Evolutionary conservation across 352 stramenopile genomes (phyloP).

Genomic region (Achlya hypogyna): DNA sequence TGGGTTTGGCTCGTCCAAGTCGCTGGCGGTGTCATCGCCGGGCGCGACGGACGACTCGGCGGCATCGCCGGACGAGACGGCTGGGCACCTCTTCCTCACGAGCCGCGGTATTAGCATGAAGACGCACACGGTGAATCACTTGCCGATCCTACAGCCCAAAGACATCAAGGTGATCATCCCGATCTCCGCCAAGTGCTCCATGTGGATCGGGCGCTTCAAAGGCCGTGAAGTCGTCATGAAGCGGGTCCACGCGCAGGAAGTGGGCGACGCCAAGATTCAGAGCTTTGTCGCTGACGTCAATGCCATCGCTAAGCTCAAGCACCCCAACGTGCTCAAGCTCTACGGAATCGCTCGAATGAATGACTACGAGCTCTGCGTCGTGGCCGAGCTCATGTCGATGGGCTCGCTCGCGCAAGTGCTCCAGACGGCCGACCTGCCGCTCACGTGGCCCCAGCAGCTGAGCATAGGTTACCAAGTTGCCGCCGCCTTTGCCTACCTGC

Average conservation of each 20-base stretch:
- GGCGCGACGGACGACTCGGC: not conserved
- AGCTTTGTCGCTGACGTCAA: conserved; percentile 2
- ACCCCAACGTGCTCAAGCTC: conserved; percentile 54
- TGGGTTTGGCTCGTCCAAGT: not conserved
- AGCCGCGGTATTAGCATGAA: conserved; percentile 15
- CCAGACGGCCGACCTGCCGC: conserved; percentile 35
- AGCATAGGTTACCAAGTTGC: conserved; percentile 57
- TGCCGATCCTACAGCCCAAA: not conserved
- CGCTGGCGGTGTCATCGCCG: not conserved
- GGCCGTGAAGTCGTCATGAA: conserved; percentile 10
- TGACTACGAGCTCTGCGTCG: conserved; percentile 61
- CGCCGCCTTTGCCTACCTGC: conserved; percentile 49
- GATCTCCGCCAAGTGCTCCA: not conserved
- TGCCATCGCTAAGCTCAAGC: conserved; percentile 35
- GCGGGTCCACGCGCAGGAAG: not conserved
- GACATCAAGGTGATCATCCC: not conserved
- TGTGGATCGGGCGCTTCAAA: conserved; percentile 3
- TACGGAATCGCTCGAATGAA: conserved; percentile 56
- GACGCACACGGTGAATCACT: not conserved
- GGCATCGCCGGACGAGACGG: not conserved
- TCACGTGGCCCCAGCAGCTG: conserved; percentile 33
- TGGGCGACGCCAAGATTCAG: not conserved
- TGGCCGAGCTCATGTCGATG: conserved; percentile 67
- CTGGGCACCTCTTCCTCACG: conserved; percentile 32
- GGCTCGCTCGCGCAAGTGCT: conserved; percentile 55